Base-by-base conservation (phyloP, 345 rosid genomes). In the Camelina sativa region DNA sequence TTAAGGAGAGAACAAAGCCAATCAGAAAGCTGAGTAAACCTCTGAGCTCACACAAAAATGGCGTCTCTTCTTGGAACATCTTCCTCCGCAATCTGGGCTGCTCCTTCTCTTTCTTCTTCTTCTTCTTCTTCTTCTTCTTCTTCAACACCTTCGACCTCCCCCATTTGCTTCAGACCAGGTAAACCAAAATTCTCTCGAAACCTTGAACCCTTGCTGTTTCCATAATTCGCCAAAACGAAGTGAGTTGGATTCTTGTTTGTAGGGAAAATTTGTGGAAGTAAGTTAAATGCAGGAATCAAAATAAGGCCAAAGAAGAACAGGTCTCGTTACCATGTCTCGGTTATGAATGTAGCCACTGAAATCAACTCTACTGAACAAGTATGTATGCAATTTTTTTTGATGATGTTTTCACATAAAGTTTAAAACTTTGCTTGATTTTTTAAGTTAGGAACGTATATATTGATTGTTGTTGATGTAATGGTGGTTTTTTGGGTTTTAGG, bases 361-460 rank as follows among this genome's bases (percentile, higher is more conserved):
- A 80, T 91, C 72, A 83, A 85, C 84, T 75, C 97, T 38, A 83
- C 82, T 67, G 88, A 82, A 67, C 84, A 84, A 96, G 98, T 94
- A 72, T 35, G 64, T n/a, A 5, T 65, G 4, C 16, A n/a, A 1
- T 2, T 3, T 37, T 61, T 61, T 32, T 51, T 32, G 13, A 22
- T 50, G 6, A 61, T 56, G 16, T 32, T 73, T 38, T 43, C 40
- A 22, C 66, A 23, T 0, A 3, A 69, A 61, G 41, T 19, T 68
- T 52, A 32, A 68, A 13, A 68, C 57, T 76, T 75, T 47, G 1
- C 59, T 47, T 47, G 50, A 5, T 72, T 60, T 48, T 11, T 5
- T 1, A 28, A 67, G 50, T 67, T 70, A 9, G 5, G 47, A 23
- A 37, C 11, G 0, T 67, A 2, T 16, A 12, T 59, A 6, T 51